Base-by-base conservation (phyloP, 179 eudicot species). In the Drosera spatulata region DNA sequence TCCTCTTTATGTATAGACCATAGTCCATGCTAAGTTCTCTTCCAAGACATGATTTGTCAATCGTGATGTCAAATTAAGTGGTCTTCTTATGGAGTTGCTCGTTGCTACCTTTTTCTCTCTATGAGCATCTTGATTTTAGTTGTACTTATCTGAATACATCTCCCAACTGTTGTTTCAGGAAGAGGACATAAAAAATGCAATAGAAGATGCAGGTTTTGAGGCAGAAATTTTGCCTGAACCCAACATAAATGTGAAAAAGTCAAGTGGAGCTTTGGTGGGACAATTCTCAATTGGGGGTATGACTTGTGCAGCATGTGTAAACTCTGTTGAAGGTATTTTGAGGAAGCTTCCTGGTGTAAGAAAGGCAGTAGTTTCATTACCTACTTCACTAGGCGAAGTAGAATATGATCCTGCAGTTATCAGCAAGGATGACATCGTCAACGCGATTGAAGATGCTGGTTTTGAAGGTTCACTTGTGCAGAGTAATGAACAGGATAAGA, bases 171-270 rank as follows among this genome's bases (percentile, higher is more conserved):
- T 53, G 45, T 58, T 79, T 73, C 82, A 91, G 97, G 97, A 85
- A 63, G 87, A 82, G 43, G 95, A 88, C 67, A 78, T 91, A 44
- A 79, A 61, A 70, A 74, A 63, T 76, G 95, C 96, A 57, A 82
- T 91, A 47, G 98, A 91, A 80, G 96, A 91, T 85, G 95, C 96
- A 50, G 98, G 98, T 41, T 91, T 91, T 79, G 99, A 93, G 50
- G 96, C 99, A 39, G 95, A 93, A 75, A 64, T 93, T 75, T 66
- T 88, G 40, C 79, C 82, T 41, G 99, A 86, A 52, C 66, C 79
- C 37, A 76, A 55, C 65, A 56, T 77, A 14, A 59, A 86, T 44
- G 67, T 60, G 42, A 56, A 71, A 61, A 76, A 71, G 46, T 56
- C 82, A 51, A 75, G 68, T 40, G 77, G 77, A 71, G 82, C 82